Evolutionary conservation across 345 rosid genomes (phyloP), one percentile per base, ranked within the genome.

Genomic region (Carallia brachiata): DNA sequence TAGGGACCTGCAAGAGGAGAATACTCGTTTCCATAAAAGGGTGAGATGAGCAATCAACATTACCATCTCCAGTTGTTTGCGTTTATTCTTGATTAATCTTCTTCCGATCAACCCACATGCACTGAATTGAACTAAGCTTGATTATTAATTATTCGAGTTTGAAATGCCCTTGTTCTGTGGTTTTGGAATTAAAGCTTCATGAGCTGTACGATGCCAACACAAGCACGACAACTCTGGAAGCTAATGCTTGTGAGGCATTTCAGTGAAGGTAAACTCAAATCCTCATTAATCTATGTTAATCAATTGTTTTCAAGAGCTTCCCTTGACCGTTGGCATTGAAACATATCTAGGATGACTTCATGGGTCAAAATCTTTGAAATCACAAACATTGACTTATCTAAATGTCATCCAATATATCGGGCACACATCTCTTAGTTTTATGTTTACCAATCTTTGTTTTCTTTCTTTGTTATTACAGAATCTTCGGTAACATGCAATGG

Each of bases 1-100:
- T 32, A 75, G 65, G 55, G 77, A 66, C 56, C 44, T 85, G 53
- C 86, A 83, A 73, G 86, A 87, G 80, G 91, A 85, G 72, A 85
- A 78, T 66, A 27, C 54, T 71, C 73, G 54, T 17, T 85, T 87
- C 58, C 82, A 80, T 71, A 82, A 83, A 70, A 81, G 59, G 72
- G 91, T 87, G 67, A 78, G 89, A 67, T 87, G 61, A 78, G 89
- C 44, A 54, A 15, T 23, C 40, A 58, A 50, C 54, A 16, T 15
- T 47, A 31, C 27, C 36, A n/a, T 55, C 37, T 32, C 32, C 16
- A 19, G 40, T 10, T 8, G 16, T 23, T 1, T 32, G 3, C 18
- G 13, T 53, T 16, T 53, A 6, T 34, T 53, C 7, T 13, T 8
- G 2, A 8, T n/a, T 34, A 13, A 18, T 30, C 27, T 23, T 23